These are phyloP conservation scores for Mycena crocata DNA, from an alignment of 768 basidiomycete genomes.

Conservation along the genomic window DNA sequence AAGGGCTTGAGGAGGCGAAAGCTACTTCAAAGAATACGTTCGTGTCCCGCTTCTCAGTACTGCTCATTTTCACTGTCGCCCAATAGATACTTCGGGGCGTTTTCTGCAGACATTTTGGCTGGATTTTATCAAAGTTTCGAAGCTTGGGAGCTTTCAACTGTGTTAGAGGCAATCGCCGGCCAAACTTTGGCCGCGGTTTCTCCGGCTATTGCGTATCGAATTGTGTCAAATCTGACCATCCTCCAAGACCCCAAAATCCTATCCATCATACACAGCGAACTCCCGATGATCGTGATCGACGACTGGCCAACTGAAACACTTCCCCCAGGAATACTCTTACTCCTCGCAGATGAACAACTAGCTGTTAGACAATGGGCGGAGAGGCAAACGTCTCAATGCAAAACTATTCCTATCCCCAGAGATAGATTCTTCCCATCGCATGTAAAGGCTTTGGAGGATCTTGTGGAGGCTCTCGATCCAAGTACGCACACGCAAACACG, in stretches of 20 bases:
- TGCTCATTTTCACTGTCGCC: constrained; percentile 30
- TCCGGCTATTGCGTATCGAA: constrained; percentile 68
- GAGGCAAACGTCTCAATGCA: constrained; percentile 54
- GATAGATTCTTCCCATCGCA: constrained; percentile 64
- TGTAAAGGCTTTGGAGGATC: constrained; percentile 53
- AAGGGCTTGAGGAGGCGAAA: constrained; percentile 74
- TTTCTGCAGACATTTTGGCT: constrained; percentile 58
- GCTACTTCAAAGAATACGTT: constrained; percentile 75
- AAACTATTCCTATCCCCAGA: constrained; percentile 56
- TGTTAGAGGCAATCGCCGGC: constrained; percentile 60
- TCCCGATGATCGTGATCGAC: constrained; percentile 50
- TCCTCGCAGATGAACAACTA: constrained; percentile 62
- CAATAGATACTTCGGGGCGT: constrained; percentile 80
- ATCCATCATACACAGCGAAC: constrained; percentile 49
- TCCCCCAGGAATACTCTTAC: constrained; percentile 69
- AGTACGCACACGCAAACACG: constrained; percentile 24
- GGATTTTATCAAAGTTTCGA: constrained; percentile 74
- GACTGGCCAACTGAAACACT: constrained; percentile 70
- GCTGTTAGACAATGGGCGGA: constrained; percentile 72
- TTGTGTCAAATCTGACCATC: constrained; percentile 70
- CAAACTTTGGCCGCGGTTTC: constrained; percentile 55
- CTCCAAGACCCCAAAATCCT: constrained; percentile 64
- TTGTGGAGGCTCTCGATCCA: constrained; percentile 50
- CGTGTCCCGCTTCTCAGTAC: constrained; percentile 46
- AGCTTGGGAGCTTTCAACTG: constrained; percentile 69